phyloP scores from a whole-genome alignment of 139 green algal genomes.

The Coccomyxa sp. region DNA sequence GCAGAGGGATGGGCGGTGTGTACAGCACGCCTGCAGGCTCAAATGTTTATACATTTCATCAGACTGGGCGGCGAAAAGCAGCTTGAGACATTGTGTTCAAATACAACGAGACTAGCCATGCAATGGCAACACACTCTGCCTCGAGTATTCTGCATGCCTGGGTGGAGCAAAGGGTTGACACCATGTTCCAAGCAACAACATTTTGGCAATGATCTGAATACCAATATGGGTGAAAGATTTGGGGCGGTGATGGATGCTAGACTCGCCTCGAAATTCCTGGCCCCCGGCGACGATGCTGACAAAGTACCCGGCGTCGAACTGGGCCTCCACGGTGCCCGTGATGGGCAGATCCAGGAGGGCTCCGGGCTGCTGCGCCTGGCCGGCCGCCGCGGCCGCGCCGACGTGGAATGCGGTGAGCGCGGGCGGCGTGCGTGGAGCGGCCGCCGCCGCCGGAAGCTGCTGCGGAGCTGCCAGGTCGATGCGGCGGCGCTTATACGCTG shows the following conservation, averaged over 20 bases:
- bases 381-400: neutral
- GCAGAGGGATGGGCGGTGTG: neutral
- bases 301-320: slow-evolving; percentile 23
- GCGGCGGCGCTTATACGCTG: neutral
- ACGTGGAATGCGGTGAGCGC: slow-evolving; percentile 11
- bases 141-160: neutral
- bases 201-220: no score
- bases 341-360: neutral
- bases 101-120: neutral
- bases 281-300: slow-evolving; percentile 4
- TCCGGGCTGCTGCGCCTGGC: no score
- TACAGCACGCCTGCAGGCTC: slow-evolving; percentile 14
- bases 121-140: neutral
- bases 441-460: neutral
- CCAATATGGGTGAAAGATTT: no score
- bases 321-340: slow-evolving; percentile 6
- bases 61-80: no score
- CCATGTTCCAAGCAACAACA: no score
- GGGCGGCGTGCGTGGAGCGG: neutral
- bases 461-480: neutral
- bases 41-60: no score
- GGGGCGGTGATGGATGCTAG: neutral
- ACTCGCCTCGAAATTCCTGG: slow-evolving; percentile 14
- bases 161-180: neutral
- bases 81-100: no score